Conservation (phyloP, 257 asterid species). For the Solanum sitiens region DNA sequence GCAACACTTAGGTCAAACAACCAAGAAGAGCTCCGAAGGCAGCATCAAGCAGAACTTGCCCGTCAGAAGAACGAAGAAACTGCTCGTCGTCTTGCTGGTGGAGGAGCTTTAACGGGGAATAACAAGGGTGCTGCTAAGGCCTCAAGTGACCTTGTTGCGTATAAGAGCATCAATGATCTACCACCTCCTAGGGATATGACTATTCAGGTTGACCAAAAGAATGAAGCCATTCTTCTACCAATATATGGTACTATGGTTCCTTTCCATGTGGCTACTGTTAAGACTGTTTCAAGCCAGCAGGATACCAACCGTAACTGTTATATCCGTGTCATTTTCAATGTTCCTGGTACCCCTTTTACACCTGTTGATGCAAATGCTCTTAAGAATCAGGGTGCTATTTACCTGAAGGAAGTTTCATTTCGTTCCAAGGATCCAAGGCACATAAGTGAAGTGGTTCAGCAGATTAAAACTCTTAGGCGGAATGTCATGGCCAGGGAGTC, state of each 20-base stretch:
- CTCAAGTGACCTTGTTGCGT: conserved; percentile 12
- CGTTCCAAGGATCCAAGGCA: conserved; percentile 21
- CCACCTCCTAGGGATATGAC: conserved; percentile 17
- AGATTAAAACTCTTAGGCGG: conserved; percentile 10
- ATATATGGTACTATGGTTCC: conserved; percentile 19
- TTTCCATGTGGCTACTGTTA: conserved; percentile 18
- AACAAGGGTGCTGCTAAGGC: conserved; percentile 1
- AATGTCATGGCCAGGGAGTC: conserved; percentile 11
- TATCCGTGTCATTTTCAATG: conserved; percentile 15
- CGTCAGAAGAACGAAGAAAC: conserved; percentile 23
- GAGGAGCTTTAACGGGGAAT: not conserved
- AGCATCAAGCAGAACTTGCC: conserved; percentile 21
- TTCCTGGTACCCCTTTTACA: conserved; percentile 14
- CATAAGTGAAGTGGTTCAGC: conserved; percentile 14
- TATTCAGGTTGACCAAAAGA: conserved; percentile 24
- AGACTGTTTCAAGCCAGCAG: conserved; percentile 22
- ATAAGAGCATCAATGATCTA: conserved; percentile 15
- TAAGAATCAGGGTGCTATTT: conserved; percentile 10
- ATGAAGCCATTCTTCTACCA: conserved; percentile 16
- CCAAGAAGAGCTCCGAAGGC: conserved; percentile 18
- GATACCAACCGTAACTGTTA: conserved; percentile 21
- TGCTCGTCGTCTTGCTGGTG: conserved; percentile 16
- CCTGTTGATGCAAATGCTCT: conserved; percentile 8
- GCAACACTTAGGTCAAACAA: conserved; percentile 19
- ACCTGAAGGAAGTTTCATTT: conserved; percentile 14